These are phyloP conservation scores for Globisporangium okanoganense DNA, from an alignment of 352 stramenopile species.

Conservation along the genomic window DNA sequence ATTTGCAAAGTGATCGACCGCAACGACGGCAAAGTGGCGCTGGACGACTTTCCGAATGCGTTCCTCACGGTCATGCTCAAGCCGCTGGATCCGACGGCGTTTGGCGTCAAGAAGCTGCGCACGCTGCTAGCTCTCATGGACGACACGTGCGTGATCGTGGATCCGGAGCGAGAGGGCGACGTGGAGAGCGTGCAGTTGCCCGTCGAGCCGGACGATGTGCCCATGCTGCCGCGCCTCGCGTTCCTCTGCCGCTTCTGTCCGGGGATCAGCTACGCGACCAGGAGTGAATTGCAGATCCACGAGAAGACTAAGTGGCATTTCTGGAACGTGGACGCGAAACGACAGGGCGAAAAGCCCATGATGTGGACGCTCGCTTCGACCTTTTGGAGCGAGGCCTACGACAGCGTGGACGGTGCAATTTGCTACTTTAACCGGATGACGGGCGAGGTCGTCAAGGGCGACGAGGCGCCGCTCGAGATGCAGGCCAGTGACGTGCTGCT, in stretches of 20 bases:
- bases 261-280: slow-evolving; percentile 63
- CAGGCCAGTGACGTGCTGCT: slow-evolving; percentile 68
- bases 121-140: slow-evolving; percentile 55
- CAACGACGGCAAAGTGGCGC: slow-evolving; percentile 39
- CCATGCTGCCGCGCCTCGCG: slow-evolving; percentile 38
- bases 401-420: slow-evolving; percentile 50
- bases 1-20: slow-evolving; percentile 69
- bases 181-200: slow-evolving; percentile 64
- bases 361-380: slow-evolving; percentile 56
- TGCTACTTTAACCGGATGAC: slow-evolving; percentile 78
- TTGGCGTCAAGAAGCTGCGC: slow-evolving; percentile 78
- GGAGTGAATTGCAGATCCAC: slow-evolving; percentile 49
- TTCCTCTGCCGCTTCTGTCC: slow-evolving; percentile 63
- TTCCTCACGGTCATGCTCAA: slow-evolving; percentile 77
- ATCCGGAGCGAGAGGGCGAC: slow-evolving; percentile 42
- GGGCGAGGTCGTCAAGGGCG: slow-evolving; percentile 43
- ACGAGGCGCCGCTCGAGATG: slow-evolving; percentile 54
- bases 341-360: slow-evolving; percentile 26
- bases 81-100: slow-evolving; percentile 40
- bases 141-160: slow-evolving; percentile 48
- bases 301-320: slow-evolving; percentile 77
- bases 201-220: slow-evolving; percentile 33
- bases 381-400: slow-evolving; percentile 77
- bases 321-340: slow-evolving; percentile 57
- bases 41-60: slow-evolving; percentile 40